These are phyloP conservation scores for Hypoxylon sp. DNA, from an alignment of 2,329 filamentous ascomycete genomes.

Conservation along the genomic window DNA sequence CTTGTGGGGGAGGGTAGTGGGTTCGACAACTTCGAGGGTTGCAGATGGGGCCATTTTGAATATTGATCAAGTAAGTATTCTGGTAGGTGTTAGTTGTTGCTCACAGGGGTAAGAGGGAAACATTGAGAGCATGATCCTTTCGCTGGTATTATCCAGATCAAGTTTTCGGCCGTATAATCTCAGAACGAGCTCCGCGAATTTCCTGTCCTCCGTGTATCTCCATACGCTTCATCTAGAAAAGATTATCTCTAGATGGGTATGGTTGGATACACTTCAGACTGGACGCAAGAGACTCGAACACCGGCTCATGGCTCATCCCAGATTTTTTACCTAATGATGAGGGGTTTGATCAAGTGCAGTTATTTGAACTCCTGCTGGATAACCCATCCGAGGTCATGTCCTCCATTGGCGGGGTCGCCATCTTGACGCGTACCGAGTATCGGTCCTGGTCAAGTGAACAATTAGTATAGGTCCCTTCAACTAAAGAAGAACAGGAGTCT, in stretches of 20 bases:
- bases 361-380: conserved; percentile 50
- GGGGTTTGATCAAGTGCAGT: conserved; percentile 51
- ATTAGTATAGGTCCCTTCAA: conserved; percentile 29
- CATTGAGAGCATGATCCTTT: conserved; percentile 92
- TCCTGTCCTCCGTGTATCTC: conserved; percentile 38
- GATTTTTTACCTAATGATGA: conserved; percentile 56
- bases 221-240: conserved; percentile 21
- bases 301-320: conserved; percentile 57
- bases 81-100: conserved; percentile 56
- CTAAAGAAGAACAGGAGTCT: conserved; percentile 22
- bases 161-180: conserved; percentile 95
- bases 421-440: conserved; percentile 51
- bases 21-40: conserved; percentile 72
- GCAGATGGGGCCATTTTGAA: conserved; percentile 83
- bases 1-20: conserved; percentile 66
- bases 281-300: conserved; percentile 54
- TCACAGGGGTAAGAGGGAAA: conserved; percentile 57
- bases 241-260: conserved; percentile 18
- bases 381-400: conserved; percentile 52
- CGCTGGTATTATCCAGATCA: conserved; percentile 99
- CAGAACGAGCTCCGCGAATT: conserved; percentile 63
- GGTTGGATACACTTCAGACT: conserved; percentile 44
- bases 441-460: conserved; percentile 42
- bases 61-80: conserved; percentile 52
- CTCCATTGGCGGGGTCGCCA: conserved; percentile 45